Base-by-base conservation (phyloP, 768 basidiomycete genomes). In the Floccularia luteovirens region DNA sequence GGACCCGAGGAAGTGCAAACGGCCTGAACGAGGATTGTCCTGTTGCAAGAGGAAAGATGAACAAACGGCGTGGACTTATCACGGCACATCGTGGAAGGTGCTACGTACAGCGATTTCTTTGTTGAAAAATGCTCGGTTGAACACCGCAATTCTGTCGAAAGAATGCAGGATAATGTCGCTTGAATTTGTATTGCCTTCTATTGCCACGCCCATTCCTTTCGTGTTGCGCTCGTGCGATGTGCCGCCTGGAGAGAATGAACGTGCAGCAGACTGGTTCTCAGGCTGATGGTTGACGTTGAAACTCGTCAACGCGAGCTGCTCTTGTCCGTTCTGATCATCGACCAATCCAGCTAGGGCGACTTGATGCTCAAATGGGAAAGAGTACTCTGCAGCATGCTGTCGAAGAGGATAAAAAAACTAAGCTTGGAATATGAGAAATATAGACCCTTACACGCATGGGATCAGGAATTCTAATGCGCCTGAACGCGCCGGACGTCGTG, bases 111-210 rank as follows among this genome's bases (percentile, higher is more conserved):
- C 10, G 14, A 35, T 31, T 13, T 43, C 42, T 33, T 30, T 43
- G 24, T 30, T 36, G 27, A 47, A 37, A n/a, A 47, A 40, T n/a
- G 33, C 23, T 24, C 38, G 36, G n/a, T 36, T 32, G 37, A 39
- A 43, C 25, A 47, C 43, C 3, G 43, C 46, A 32, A 47, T 47
- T 40, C 46, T 43, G 43, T 47, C 46, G 39, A 47, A 47, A 40
- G 42, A 39, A 28, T 47, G 46, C 33, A 47, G 32, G 23, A 46
- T 34, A 17, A 47, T 40, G 27, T 44, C 25, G 30, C 42, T 47
- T 16, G 22, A 22, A 16, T 43, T 25, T 25, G 46, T 43, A 28
- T 28, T 41, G 5, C 43, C 42, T 37, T 47, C 37, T 20, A 14
- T 24, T 23, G 19, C 41, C 8, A 46, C 31, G 22, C 45, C 37